These are phyloP conservation scores for Ganoderma boninense DNA, from an alignment of 1,284 basidiomycete genomes.

Conservation along the genomic window DNA sequence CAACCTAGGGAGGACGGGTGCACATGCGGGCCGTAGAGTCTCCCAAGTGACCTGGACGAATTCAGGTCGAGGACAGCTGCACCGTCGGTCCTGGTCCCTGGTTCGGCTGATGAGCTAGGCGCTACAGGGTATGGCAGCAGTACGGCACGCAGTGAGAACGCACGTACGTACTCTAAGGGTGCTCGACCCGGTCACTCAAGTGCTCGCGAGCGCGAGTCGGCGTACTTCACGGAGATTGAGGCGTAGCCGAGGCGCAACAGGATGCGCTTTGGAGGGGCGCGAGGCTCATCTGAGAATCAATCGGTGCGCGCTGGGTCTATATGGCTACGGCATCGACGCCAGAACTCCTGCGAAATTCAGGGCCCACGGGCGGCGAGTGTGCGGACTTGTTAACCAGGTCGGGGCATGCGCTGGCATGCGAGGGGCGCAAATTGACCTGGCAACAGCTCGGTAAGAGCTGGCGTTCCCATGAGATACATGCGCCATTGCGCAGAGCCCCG, in stretches of 20 bases:
- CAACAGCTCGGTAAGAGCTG: slow-evolving; percentile 13
- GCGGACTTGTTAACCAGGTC: not conserved
- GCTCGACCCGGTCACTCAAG: slow-evolving; percentile 20
- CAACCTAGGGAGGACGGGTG: not conserved
- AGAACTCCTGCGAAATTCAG: slow-evolving; percentile 17
- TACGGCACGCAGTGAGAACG: slow-evolving; percentile 15
- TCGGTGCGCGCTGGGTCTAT: slow-evolving; percentile 26
- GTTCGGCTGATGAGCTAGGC: not conserved
- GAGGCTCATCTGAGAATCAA: slow-evolving; percentile 20
- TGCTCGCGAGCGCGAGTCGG: slow-evolving; percentile 5
- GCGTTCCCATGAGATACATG: not conserved
- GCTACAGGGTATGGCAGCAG: slow-evolving; percentile 4
- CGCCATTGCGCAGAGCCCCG: slow-evolving; percentile 15
- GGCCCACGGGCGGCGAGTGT: slow-evolving; percentile 21
- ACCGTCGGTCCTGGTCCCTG: not conserved
- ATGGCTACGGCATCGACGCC: slow-evolving; percentile 6
- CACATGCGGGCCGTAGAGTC: slow-evolving; percentile 7
- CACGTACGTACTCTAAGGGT: not conserved
- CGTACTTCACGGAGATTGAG: slow-evolving; percentile 27
- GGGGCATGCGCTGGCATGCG: slow-evolving; percentile 13
- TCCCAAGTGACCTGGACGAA: slow-evolving; percentile 1
- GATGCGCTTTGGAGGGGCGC: slow-evolving; percentile 11
- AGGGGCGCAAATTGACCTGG: slow-evolving; percentile 19
- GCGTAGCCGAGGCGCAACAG: slow-evolving; percentile 17
- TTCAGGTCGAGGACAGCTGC: not conserved